A percentile compares a stretch with the other conserved stretches of the same genome.
phyloP scores from a whole-genome alignment of 2,329 filamentous ascomycete species.

The Epicoccum nigrum region DNA sequence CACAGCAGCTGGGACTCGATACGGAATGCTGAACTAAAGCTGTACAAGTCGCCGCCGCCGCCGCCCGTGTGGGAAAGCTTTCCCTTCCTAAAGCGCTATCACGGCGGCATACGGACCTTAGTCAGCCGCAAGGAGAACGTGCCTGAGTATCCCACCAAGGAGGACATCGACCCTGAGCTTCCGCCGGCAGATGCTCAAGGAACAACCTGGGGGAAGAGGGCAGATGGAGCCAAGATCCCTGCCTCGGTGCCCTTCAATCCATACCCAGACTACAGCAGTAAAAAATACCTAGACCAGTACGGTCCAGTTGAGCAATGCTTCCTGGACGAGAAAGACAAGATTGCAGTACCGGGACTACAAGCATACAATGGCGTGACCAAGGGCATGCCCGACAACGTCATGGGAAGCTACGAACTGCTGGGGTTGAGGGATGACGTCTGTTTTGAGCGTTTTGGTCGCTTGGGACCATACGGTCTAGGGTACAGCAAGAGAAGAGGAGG shows the following conservation, averaged over 20 bases:
- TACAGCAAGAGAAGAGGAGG: constrained; percentile 82
- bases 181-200: constrained; percentile 28
- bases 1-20: constrained; percentile 76
- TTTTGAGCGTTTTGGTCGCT: constrained; percentile 87
- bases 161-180: constrained; percentile 52
- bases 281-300: constrained; percentile 62
- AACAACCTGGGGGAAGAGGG: constrained; percentile 40
- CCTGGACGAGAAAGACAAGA: constrained; percentile 69
- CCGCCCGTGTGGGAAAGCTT: constrained; percentile 86
- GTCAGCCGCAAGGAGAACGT: constrained; percentile 69
- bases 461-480: constrained; percentile 88
- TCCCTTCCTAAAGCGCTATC: constrained; percentile 84
- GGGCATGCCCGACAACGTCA: constrained; percentile 82
- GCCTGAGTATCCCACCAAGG: constrained; percentile 80
- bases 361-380: constrained; percentile 78
- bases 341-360: constrained; percentile 72
- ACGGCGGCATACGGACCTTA: constrained; percentile 81
- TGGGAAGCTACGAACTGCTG: constrained; percentile 86
- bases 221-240: constrained; percentile 35
- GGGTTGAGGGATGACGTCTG: constrained; percentile 84
- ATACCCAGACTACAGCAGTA: constrained; percentile 68
- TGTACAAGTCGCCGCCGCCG: constrained; percentile 65
- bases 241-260: constrained; percentile 63
- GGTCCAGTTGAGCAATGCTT: constrained; percentile 76
- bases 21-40: constrained; percentile 61